These are phyloP conservation scores for Xerocomus amazonicus DNA, from an alignment of 1,284 basidiomycete genomes.

Conservation along the genomic window DNA sequence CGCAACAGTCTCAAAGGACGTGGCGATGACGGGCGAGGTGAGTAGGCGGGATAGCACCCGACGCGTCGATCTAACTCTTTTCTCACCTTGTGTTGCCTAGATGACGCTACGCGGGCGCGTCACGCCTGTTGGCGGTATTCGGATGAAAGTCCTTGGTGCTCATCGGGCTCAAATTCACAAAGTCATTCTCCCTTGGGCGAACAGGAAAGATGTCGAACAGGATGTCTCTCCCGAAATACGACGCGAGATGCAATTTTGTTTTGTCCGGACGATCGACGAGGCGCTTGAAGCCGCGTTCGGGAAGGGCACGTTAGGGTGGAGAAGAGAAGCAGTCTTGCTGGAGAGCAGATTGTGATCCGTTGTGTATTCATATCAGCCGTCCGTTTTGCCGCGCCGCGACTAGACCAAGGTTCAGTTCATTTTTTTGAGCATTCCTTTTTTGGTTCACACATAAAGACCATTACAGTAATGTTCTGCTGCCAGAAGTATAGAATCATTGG, in stretches of 20 bases:
- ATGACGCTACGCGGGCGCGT: slow-evolving; percentile 78
- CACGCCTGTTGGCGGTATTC: slow-evolving; percentile 78
- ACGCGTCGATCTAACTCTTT: background rate
- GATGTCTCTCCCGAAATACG: slow-evolving; percentile 74
- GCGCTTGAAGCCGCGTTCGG: slow-evolving; percentile 81
- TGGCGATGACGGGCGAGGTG: slow-evolving; percentile 85
- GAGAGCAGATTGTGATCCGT: slow-evolving; percentile 51
- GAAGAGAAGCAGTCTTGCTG: slow-evolving; percentile 45
- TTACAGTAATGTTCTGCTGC: background rate
- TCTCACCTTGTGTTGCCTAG: slow-evolving; percentile 29
- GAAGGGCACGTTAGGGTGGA: slow-evolving; percentile 57
- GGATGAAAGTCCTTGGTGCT: slow-evolving; percentile 64
- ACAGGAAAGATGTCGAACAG: slow-evolving; percentile 81
- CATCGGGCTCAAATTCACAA: slow-evolving; percentile 80
- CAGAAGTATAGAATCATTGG: slow-evolving; percentile 8
- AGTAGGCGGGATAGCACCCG: slow-evolving; percentile 9
- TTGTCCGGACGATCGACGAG: slow-evolving; percentile 75
- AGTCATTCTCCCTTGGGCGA: slow-evolving; percentile 78
- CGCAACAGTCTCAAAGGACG: slow-evolving; percentile 61
- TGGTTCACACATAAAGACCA: background rate
- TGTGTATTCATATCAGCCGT: background rate
- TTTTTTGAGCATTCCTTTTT: background rate
- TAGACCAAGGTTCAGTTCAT: too few species aligned
- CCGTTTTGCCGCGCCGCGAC: background rate
- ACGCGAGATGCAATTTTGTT: slow-evolving; percentile 73